Evolutionary conservation across 768 basidiomycete genomes (phyloP), one percentile per base, ranked within the genome.

Genomic region (Paxillus rubicundulus): DNA sequence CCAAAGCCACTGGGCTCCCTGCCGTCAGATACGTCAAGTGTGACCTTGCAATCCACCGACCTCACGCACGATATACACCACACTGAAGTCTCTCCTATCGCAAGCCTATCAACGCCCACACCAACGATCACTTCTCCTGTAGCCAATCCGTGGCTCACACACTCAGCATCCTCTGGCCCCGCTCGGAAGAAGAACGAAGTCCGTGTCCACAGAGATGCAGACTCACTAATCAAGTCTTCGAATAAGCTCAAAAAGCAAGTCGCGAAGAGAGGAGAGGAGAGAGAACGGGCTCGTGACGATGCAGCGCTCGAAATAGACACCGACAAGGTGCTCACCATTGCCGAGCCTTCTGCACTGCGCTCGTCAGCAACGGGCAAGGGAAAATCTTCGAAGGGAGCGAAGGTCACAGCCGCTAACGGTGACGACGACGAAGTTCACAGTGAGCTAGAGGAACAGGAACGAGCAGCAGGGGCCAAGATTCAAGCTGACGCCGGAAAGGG

Each of bases 141-240:
- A 27, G 45, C 66, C 52, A 98, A 98, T 67, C 95, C 95, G 9
- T 98, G 96, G 93, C 84, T 97, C 16, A 70, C 71, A 1, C 71
- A 72, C 9, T 59, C 51, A 7, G 45, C 74, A 1, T 61, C 75
- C 4, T 65, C 70, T 18, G 86, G 82, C 47, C 70, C 74, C 3
- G 73, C 83, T 0, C 82, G 83, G 54, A 92, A 88, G 67, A 81
- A 80, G 55, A 95, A 93, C 67, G 81, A 86, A 53, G 75, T 89
- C 9, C 68, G 82, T 4, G 80, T 92, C 18, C 78, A 80, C 58
- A 93, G 91, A 61, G 78, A 80, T 54, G 87, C 85, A 57, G 75
- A 74, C 20, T 65, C 75, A 8, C 65, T 72, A 27, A 77, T 81
- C 37, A 92, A 91, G 64, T 84, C 87, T 2, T 84, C 84, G 58